Evolutionary conservation across 306 rosid genomes (phyloP), one percentile per base, ranked within the genome.

Genomic region (Lithocarpus polystachyus): DNA sequence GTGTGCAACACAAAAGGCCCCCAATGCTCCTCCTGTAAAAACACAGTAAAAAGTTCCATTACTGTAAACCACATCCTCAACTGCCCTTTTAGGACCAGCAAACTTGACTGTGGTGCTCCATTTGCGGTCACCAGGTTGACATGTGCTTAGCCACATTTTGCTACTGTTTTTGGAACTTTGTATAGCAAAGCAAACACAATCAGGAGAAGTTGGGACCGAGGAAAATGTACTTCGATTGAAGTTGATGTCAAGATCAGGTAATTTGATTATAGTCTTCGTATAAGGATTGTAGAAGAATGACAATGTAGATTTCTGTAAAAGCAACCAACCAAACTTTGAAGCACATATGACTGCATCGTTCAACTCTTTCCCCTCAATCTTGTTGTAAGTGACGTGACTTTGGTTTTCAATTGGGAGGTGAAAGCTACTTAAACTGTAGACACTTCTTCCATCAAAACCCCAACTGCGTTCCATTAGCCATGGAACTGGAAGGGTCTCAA

Each of bases 401-500:
- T 22, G 18, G 14, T 9, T 67, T 13, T 5, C 26, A 33, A 23
- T 17, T 19, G 48, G 72, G 51, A n/a, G 6, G 22, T 33, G 11
- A 22, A 67, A 67, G 48, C 71, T 33, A 9, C 71, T 18, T 17
- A 67, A 35, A 67, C 71, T 67, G 45, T 5, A 67, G 24, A 33
- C 51, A 67, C 18, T 33, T 18, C 18, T 33, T 18, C 19, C 24
- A 8, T 67, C 24, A 15, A 33, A 1, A 18, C 3, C 72, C 72
- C 72, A 67, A 67, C 72, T 7, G 51, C 33, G 72, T 35, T 22
- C 72, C 72, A 67, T 18, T 67, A 80, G n/a, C 75, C 70, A 80
- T 24, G 83, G 83, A 61, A 73, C 74, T 24, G 83, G 83, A 61
- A 73, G 72, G 17, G 52, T 62, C 33, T 64, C 14, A 9, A 0